Base-by-base conservation (phyloP, 2,329 filamentous ascomycete genomes). In the Botrytis elliptica region DNA sequence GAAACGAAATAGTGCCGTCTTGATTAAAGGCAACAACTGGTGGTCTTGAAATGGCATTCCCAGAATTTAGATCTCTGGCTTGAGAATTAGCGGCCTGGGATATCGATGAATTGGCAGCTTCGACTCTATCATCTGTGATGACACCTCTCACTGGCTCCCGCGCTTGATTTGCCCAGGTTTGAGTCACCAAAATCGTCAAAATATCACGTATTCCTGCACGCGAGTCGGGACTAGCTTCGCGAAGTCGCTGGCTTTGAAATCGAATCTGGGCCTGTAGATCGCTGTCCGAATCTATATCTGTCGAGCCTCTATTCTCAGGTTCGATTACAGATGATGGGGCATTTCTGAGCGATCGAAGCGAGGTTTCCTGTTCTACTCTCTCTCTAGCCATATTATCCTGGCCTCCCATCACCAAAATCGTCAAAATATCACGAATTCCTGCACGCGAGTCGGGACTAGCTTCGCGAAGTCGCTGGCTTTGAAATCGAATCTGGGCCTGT, bases 61-160 rank as follows among this genome's bases (percentile, higher is more conserved):
- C 14, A 57, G 52, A 3, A 18, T 2, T 29, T 18, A 6, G 6
- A 29, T 57, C 52, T 18, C 52, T 33, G n/a, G 5, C 0, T 18
- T 18, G 14, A 18, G 52, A 3, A 7, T 4, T 3, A 57, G n/a
- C 6, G 25, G 52, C 7, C 0, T 16, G 52, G 9, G 52, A 1
- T 57, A 1, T 57, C 6, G 6, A 18, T 4, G 14, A 1, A 57
- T 2, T 2, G 3, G 14, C n/a, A 33, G 52, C 3, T 29, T 0
- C n/a, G 18, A 8, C 7, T 18, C 1, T 1, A 29, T 9, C 6
- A 0, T 8, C 6, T 29, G 1, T 3, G 18, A 20, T 1, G 25
- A 29, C 9, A 20, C 18, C 7, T 20, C 60, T 29, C 16, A n/a
- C 25, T 20, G 10, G 38, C 5, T 29, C 38, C 16, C 4, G 38